These are phyloP conservation scores for Umbilicus rupestris DNA, from an alignment of 164 flowering plant species.

Conservation along the genomic window DNA sequence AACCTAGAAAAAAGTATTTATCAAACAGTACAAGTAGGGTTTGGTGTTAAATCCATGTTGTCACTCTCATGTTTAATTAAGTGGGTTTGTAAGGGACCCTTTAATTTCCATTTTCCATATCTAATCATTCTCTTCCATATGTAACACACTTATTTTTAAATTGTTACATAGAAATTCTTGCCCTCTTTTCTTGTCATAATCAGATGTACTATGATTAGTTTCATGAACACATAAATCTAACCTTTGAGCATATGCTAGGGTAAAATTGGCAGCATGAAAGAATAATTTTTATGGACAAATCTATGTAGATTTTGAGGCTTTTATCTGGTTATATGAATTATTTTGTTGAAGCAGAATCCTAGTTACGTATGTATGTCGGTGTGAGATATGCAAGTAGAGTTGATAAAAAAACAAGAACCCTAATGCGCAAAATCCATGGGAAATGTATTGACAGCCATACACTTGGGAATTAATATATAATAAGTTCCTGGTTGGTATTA, in stretches of 20 bases:
- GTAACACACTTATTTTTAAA: background rate
- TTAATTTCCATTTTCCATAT: background rate
- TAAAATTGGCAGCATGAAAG: no score
- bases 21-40: background rate
- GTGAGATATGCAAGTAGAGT: slow-evolving; percentile 3
- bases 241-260: no score
- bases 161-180: no score
- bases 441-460: slow-evolving; percentile 1
- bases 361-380: background rate
- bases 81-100: background rate
- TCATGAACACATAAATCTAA: background rate
- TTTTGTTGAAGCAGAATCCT: background rate
- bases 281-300: no score
- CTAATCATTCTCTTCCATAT: background rate
- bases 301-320: no score
- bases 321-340: background rate
- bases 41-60: background rate
- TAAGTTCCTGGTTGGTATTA: background rate
- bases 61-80: background rate
- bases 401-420: background rate
- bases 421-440: background rate
- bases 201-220: background rate
- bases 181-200: background rate
- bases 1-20: background rate
- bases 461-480: background rate